phyloP scores from a whole-genome alignment of 2,329 filamentous ascomycete species.

The Aspergillus vadensis region DNA sequence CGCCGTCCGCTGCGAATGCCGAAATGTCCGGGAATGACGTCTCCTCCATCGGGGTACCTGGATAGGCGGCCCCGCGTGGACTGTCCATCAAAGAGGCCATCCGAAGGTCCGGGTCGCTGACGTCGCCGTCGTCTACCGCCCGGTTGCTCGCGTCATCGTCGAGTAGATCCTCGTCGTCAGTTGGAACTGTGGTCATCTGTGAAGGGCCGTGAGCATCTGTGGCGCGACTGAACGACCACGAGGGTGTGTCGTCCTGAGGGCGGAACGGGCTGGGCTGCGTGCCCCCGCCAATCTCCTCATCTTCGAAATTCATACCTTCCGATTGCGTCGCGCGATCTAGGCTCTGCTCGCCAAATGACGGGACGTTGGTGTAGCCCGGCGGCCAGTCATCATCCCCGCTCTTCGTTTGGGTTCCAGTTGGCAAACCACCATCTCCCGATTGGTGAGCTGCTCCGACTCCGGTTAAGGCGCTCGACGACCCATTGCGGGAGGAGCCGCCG shows the following conservation, averaged over 20 bases:
- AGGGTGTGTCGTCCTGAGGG: conserved; percentile 28
- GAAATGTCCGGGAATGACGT: conserved; percentile 36
- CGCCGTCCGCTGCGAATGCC: conserved; percentile 34
- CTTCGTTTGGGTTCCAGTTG: conserved; percentile 40
- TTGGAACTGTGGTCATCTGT: conserved; percentile 31
- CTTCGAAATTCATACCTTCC: conserved; percentile 40
- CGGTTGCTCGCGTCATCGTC: conserved; percentile 44
- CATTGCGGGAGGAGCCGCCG: conserved; percentile 84
- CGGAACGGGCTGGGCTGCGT: conserved; percentile 28
- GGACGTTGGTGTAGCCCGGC: conserved; percentile 34
- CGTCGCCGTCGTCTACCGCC: conserved; percentile 41
- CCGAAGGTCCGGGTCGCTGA: conserved; percentile 37
- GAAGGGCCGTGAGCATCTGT: conserved; percentile 32
- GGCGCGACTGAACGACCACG: conserved; percentile 42
- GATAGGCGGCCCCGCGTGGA: conserved; percentile 22
- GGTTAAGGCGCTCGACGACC: conserved; percentile 85
- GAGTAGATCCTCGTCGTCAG: conserved; percentile 38
- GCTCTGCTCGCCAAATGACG: conserved; percentile 26
- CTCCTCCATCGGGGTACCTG: conserved; percentile 31
- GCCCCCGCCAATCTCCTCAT: conserved; percentile 28
- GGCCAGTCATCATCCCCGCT: conserved; percentile 34
- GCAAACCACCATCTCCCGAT: conserved; percentile 64
- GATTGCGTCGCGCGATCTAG: conserved; percentile 25
- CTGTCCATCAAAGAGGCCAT: conserved; percentile 33
- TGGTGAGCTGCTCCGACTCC: conserved; percentile 75